These are phyloP conservation scores for Saposhnikovia divaricata DNA, from an alignment of 129 eudicot species.

Conservation along the genomic window DNA sequence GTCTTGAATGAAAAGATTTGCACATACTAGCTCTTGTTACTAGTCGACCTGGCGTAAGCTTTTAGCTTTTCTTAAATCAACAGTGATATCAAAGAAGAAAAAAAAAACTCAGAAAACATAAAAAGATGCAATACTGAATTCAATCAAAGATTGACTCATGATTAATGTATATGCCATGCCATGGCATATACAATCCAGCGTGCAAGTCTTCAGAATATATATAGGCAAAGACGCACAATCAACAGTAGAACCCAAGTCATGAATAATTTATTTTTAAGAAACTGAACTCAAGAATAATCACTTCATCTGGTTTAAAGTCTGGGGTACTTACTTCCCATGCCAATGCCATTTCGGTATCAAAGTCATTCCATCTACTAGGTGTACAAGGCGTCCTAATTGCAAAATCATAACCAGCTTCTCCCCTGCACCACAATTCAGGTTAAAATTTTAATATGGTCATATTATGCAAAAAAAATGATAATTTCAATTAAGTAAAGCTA, in stretches of 20 bases:
- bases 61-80: neutral
- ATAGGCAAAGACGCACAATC: neutral
- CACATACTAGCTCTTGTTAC: neutral
- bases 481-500: neutral
- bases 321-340: constrained; percentile 81
- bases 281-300: neutral
- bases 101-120: neutral
- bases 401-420: constrained; percentile 73
- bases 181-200: neutral
- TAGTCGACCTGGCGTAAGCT: neutral
- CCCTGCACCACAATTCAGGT: constrained; percentile 32
- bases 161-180: neutral
- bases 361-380: constrained; percentile 90
- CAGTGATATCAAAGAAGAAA: neutral
- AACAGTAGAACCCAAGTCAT: neutral
- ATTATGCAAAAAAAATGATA: constrained; percentile 6
- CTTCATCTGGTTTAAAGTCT: constrained; percentile 1
- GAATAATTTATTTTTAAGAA: neutral
- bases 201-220: neutral
- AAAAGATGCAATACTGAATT: no score
- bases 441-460: neutral
- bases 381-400: constrained; percentile 83
- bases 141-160: neutral
- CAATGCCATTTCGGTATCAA: constrained; percentile 74
- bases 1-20: neutral